Evolutionary conservation across 1,284 basidiomycete genomes (phyloP).

Genomic region (Gymnopus androsaceus): DNA sequence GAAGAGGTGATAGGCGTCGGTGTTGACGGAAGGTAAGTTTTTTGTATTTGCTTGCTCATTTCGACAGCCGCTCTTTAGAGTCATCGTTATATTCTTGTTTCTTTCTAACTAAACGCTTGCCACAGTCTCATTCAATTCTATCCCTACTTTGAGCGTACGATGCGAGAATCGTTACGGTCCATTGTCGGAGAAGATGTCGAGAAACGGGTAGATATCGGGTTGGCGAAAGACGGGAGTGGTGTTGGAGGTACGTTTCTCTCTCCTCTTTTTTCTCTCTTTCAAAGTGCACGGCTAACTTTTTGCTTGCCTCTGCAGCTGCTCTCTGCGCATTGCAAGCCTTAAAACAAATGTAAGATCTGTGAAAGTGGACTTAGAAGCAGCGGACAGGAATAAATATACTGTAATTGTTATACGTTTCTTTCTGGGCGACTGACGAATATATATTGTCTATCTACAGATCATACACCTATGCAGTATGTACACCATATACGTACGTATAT

Average conservation of each 20-base stretch:
- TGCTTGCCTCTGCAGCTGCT: slow-evolving; percentile 58
- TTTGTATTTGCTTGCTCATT: no score
- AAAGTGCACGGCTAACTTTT: slow-evolving; percentile 11
- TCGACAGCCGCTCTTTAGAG: no score
- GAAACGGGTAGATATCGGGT: slow-evolving; percentile 78
- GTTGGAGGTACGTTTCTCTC: slow-evolving; percentile 72
- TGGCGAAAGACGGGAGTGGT: slow-evolving; percentile 97
- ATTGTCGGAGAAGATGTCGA: slow-evolving; percentile 83
- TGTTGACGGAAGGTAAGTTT: slow-evolving; percentile 86
- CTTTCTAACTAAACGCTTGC: slow-evolving; percentile 2
- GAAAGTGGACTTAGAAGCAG: neutral
- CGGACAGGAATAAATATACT: no score
- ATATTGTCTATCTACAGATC: no score
- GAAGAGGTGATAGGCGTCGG: slow-evolving; percentile 71
- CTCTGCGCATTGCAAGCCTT: slow-evolving; percentile 33
- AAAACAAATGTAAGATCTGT: slow-evolving; percentile 12
- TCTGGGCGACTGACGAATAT: no score
- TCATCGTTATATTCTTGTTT: neutral
- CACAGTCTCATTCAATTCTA: slow-evolving; percentile 89
- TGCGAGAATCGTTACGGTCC: slow-evolving; percentile 73
- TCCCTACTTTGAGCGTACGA: slow-evolving; percentile 77
- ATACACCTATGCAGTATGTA: no score
- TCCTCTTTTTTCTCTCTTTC: slow-evolving; percentile 1
- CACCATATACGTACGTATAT: no score
- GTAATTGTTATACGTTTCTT: no score